These are phyloP conservation scores for Pseudocercospora ulei DNA, from an alignment of 2,329 filamentous ascomycete species.

Conservation along the genomic window DNA sequence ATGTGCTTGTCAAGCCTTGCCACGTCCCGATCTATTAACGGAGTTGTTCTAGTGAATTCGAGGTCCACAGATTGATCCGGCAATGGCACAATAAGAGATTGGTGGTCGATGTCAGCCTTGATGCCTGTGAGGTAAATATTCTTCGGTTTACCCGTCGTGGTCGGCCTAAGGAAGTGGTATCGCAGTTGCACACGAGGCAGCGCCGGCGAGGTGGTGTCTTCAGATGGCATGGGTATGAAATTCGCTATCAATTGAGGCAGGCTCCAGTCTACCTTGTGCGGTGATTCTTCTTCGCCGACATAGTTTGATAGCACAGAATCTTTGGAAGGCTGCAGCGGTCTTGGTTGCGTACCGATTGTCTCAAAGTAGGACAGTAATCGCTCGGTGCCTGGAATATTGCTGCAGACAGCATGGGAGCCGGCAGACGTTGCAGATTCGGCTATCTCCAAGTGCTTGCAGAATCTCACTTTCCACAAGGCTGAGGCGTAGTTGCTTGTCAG, in stretches of 20 bases:
- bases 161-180: conserved; percentile 12
- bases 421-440: not conserved
- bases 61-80: conserved; percentile 24
- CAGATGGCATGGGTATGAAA: not conserved
- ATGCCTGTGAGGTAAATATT: conserved; percentile 14
- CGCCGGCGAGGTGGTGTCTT: not conserved
- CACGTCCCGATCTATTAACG: conserved; percentile 10
- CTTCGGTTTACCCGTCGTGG: not conserved
- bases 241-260: not conserved
- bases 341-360: not conserved
- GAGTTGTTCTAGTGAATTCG: conserved; percentile 14
- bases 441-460: not conserved
- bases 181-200: conserved; percentile 18
- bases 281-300: conserved; percentile 10
- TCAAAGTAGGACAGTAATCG: conserved; percentile 8
- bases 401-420: not conserved
- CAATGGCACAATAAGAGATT: conserved; percentile 19
- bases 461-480: not conserved
- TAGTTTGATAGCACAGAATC: conserved; percentile 17
- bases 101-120: conserved; percentile 16
- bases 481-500: not conserved
- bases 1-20: conserved; percentile 18
- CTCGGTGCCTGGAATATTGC: conserved; percentile 3
- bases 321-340: not conserved
- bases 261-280: not conserved